Evolutionary conservation across 2,329 filamentous ascomycete genomes (phyloP).

Genomic region (Alternaria ventricosa): DNA sequence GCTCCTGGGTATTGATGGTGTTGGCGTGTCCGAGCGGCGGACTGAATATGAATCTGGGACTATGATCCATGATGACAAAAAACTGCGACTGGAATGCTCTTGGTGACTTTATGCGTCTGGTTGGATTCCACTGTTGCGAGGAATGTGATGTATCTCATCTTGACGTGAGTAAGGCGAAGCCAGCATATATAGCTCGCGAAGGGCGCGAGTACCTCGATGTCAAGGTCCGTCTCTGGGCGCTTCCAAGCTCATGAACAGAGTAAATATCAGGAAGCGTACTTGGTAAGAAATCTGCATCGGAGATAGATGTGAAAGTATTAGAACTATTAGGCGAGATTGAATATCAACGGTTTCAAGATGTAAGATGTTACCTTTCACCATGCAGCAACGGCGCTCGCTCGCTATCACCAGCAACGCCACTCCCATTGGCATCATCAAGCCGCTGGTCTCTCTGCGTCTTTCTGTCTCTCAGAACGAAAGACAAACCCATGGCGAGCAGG

Average conservation of each 20-base stretch:
- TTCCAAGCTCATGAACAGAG: not conserved
- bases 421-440: not conserved
- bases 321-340: not conserved
- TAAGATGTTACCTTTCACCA: not conserved
- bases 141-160: not conserved
- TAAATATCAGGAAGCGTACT: not conserved
- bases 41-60: not conserved
- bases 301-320: not conserved
- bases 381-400: slow-evolving; percentile 10
- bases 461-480: slow-evolving; percentile 67
- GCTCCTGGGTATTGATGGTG: not conserved
- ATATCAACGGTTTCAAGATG: not conserved
- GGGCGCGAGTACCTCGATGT: slow-evolving; percentile 9
- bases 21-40: not conserved
- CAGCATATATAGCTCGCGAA: not conserved
- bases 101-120: not conserved
- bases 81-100: not conserved
- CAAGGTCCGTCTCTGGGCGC: not conserved
- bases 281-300: not conserved
- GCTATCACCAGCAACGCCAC: not conserved
- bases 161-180: not conserved
- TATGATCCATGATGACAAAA: not conserved
- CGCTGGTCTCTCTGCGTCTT: slow-evolving; percentile 17
- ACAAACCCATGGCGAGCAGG: slow-evolving; percentile 79
- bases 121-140: not conserved